Evolutionary conservation across 192 early-diverging fungal genomes (phyloP).

Genomic region (Podila minutissima): DNA sequence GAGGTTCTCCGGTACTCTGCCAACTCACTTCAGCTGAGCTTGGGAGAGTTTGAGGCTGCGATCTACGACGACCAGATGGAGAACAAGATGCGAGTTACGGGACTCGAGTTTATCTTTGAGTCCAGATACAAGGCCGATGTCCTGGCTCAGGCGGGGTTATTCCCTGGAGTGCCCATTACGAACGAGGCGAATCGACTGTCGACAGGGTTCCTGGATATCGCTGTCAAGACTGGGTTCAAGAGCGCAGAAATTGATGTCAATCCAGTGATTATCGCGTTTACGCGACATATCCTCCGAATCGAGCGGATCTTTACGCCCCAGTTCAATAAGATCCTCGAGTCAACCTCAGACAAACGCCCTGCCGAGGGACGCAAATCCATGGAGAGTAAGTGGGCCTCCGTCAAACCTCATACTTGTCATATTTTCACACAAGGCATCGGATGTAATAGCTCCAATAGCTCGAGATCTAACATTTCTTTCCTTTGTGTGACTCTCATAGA

Average conservation of each 20-base stretch:
- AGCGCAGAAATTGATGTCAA: conserved; percentile 56
- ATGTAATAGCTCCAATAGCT: background rate
- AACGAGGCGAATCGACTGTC: conserved; percentile 16
- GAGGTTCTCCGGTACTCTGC: conserved; percentile 38
- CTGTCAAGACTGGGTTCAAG: conserved; percentile 46
- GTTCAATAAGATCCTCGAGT: conserved; percentile 33
- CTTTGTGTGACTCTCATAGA: background rate
- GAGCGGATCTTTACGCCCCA: conserved; percentile 60
- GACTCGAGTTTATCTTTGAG: conserved; percentile 52
- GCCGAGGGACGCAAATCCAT: conserved; percentile 23
- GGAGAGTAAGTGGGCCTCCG: conserved; percentile 18
- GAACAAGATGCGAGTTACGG: conserved; percentile 54
- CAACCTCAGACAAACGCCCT: conserved; percentile 9
- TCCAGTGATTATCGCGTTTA: conserved; percentile 64
- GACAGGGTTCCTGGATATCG: conserved; percentile 56
- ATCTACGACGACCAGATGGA: conserved; percentile 62
- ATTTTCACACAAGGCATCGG: no score
- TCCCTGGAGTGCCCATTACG: conserved; percentile 9
- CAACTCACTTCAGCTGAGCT: conserved; percentile 47
- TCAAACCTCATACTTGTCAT: background rate
- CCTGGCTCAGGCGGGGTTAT: conserved; percentile 17
- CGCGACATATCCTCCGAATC: conserved; percentile 63
- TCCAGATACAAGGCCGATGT: conserved; percentile 47
- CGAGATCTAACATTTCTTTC: no score
- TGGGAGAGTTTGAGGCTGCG: conserved; percentile 54